Base-by-base conservation (phyloP, 2,329 filamentous ascomycete genomes). In the Diaporthe longicolla region DNA sequence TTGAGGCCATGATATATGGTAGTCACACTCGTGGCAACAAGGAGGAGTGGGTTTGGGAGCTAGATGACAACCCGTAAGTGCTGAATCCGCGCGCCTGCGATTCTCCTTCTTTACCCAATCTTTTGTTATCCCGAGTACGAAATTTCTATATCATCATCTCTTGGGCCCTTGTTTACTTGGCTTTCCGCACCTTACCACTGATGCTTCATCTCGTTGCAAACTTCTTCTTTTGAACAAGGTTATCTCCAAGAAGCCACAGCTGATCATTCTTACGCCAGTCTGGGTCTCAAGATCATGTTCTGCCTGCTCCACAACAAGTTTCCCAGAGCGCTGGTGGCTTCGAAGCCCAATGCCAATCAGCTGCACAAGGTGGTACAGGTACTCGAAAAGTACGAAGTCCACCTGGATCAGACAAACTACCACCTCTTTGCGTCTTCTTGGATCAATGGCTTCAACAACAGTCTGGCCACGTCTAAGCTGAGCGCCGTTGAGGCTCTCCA, bases 221-320 rank as follows among this genome's bases (percentile, higher is more conserved):
- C 7, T 6, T 52, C 24, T 21, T 1, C 21, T 13, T 24, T 50
- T 11, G 17, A 13, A 7, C 9, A 48, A 9, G 21, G 5, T 13
- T 6, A 35, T 15, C 9, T 40, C 19, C 3, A 4, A 21, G 35
- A 7, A 6, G 10, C 10, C 35, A 8, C 15, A 11, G 35, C 70
- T 71, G 13, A 71, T 24, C 8, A 1, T 17, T 15, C 19, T 21
- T 8, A 9, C 11, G 17, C 29, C 17, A 71, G 70, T 32, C 43
- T 73, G 17, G 75, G 65, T 24, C 70, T 76, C 29, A 74, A 73
- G 26, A 50, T 73, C 32, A 68, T 76, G 54, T 75, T 76, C 19
- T 66, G 63, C 29, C 37, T 76, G 13, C 52, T 76, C 5, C 75
- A 76, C 50, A 57, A 70, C 45, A 72, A 69, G 17, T 74, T 72